A percentile compares a stretch with the other conserved stretches of the same genome.
Conservation (phyloP, 805 yeast genomes). For the Wickerhamomyces canadensis region DNA sequence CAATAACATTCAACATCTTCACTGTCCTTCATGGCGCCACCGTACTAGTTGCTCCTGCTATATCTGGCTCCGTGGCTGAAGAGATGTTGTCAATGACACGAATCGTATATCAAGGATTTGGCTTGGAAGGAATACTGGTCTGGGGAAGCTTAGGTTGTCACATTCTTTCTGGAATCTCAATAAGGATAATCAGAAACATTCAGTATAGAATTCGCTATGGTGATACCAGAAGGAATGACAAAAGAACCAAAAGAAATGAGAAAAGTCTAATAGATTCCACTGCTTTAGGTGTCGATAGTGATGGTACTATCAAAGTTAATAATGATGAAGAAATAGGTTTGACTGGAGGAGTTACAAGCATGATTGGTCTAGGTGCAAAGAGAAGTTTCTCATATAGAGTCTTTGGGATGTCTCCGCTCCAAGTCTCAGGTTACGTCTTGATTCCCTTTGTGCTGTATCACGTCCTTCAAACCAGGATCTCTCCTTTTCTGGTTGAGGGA, state of each 20-base stretch:
- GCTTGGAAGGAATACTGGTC: conserved; percentile 43
- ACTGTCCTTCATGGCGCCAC: conserved; percentile 51
- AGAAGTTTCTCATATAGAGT: conserved; percentile 37
- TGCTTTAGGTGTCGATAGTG: conserved; percentile 3
- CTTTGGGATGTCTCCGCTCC: conserved; percentile 50
- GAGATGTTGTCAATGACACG: conserved; percentile 57
- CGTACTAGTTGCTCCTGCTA: conserved; percentile 48
- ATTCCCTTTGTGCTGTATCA: conserved; percentile 42
- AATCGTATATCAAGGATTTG: conserved; percentile 51
- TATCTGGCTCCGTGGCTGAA: conserved; percentile 39
- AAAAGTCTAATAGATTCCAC: conserved; percentile 17
- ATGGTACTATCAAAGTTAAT: conserved; percentile 21
- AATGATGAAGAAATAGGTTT: conserved; percentile 47
- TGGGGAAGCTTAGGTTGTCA: conserved; percentile 44
- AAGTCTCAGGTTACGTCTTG: conserved; percentile 55
- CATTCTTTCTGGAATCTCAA: conserved; percentile 44
- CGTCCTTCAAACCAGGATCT: conserved; percentile 38
- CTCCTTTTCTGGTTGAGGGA: conserved; percentile 54
- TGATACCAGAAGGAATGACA: conserved; percentile 11
- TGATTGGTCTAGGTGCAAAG: conserved; percentile 50
- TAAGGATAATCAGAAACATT: conserved; percentile 35
- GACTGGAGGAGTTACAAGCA: conserved; percentile 50
- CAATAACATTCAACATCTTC: conserved; percentile 52
- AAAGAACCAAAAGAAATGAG: conserved; percentile 19
- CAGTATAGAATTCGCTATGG: conserved; percentile 23